A percentile compares a stretch with the other conserved stretches of the same genome.
Evolutionary conservation across 2,329 filamentous ascomycete species (phyloP).

Genomic region (Bipolaris sorokiniana): DNA sequence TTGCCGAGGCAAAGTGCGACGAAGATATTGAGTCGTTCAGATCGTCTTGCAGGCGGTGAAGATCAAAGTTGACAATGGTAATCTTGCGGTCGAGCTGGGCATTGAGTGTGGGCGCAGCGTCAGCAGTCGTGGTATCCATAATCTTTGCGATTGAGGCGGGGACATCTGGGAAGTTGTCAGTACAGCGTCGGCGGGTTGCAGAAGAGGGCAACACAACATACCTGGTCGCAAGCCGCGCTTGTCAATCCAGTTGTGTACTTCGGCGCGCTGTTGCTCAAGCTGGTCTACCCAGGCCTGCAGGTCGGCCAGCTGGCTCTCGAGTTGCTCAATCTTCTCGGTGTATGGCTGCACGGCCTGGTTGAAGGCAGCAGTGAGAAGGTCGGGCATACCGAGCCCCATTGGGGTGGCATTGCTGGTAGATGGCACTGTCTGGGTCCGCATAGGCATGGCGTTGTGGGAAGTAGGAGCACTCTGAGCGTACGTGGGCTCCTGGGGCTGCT

Average conservation of each 20-base stretch:
- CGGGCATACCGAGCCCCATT: conserved; percentile 54
- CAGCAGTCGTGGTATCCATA: conserved; percentile 58
- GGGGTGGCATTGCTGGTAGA: conserved; percentile 25
- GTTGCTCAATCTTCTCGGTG: conserved; percentile 59
- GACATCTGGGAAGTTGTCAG: conserved; percentile 52
- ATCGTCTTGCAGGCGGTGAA: conserved; percentile 62
- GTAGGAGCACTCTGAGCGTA: conserved; percentile 29
- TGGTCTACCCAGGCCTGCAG: conserved; percentile 58
- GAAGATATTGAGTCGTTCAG: conserved; percentile 61
- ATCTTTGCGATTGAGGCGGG: conserved; percentile 59
- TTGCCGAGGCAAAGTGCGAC: conserved; percentile 60
- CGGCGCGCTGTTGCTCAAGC: conserved; percentile 58
- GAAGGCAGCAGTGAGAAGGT: conserved; percentile 60
- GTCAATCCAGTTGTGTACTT: conserved; percentile 62
- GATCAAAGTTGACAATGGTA: conserved; percentile 63
- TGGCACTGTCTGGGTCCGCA: conserved; percentile 33
- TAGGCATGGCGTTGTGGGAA: conserved; percentile 31
- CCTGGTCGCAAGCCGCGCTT: conserved; percentile 61
- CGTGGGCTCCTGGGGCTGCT: conserved; percentile 49
- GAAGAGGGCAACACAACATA: conserved; percentile 40
- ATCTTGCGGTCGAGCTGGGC: conserved; percentile 65
- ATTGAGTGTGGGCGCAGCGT: conserved; percentile 59
- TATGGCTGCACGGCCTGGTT: conserved; percentile 60
- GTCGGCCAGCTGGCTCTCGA: conserved; percentile 59
- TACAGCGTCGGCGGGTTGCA: not conserved